These are phyloP conservation scores for Heliocybe sulcata DNA, from an alignment of 1,284 basidiomycete genomes.

Conservation along the genomic window DNA sequence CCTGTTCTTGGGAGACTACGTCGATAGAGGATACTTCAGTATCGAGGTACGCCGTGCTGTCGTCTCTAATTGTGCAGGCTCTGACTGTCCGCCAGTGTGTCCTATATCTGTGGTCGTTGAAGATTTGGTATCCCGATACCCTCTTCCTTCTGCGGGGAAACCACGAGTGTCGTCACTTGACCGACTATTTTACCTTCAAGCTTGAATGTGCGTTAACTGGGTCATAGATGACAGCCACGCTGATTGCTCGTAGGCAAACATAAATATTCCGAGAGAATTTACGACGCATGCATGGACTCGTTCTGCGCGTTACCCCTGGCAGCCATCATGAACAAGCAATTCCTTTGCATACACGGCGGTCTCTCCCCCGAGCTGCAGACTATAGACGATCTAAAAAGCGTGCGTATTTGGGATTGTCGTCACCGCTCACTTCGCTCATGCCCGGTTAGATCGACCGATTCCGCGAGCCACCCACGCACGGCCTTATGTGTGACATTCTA, in stretches of 20 bases:
- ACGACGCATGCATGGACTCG: constrained; percentile 89
- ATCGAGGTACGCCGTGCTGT: constrained; percentile 57
- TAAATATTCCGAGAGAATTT: constrained; percentile 88
- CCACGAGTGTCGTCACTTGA: constrained; percentile 85
- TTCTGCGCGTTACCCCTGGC: constrained; percentile 91
- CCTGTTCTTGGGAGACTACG: constrained; percentile 92
- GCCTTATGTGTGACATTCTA: constrained; percentile 92
- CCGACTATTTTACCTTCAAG: constrained; percentile 88
- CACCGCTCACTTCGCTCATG: constrained; percentile 4
- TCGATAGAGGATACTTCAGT: constrained; percentile 90
- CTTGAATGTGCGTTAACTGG: constrained; percentile 57
- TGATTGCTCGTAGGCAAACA: constrained; percentile 64
- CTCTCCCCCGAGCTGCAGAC: constrained; percentile 88
- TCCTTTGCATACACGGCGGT: constrained; percentile 93
- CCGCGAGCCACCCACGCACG: constrained; percentile 90
- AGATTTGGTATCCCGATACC: constrained; percentile 91
- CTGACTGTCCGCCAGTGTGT: constrained; percentile 59
- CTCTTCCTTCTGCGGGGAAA: constrained; percentile 88
- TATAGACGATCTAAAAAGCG: constrained; percentile 80
- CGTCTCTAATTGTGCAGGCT: constrained; percentile 10
- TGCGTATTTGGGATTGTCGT: constrained; percentile 23
- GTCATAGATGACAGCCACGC: background rate
- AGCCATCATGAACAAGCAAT: constrained; percentile 96
- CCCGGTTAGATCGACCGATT: constrained; percentile 78
- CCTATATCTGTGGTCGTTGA: constrained; percentile 82